Base-by-base conservation (phyloP, 139 green algal genomes). In the Picochlorum sp. region DNA sequence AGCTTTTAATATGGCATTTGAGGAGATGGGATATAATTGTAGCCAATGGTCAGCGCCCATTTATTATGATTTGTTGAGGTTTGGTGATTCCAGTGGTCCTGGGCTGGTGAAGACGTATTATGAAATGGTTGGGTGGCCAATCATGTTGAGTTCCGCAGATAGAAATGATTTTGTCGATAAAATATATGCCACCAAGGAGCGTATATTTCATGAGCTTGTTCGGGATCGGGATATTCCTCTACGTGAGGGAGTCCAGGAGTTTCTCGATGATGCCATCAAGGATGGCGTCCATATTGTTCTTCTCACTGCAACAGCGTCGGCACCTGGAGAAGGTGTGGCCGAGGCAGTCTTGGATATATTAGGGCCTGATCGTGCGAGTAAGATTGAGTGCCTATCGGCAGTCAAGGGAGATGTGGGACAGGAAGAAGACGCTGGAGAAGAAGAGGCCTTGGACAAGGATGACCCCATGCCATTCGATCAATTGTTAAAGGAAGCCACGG, bases 11-110 rank as follows among this genome's bases (percentile, higher is more conserved):
- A 56, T 50, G 2, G 72, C 72, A 18, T 77, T 77, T 32, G 34
- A 16, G 7, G 73, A 82, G 28, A 38, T 82, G 32, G 73, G 75
- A 1, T 58, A 82, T 18, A 68, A 74, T 21, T 82, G 73, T 58
- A 61, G 52, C 10, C 61, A 74, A 21, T 82, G 73, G 73, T 66
- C 24, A 10, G 49, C 68, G 2, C 34, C 63, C 1, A 57, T 82
- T n/a, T 82, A 78, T 15, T 71, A 65, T 34, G 73, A 82, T 58
- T 50, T 82, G 14, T 57, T 82, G n/a, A 45, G 63, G 14, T 49
- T 64, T 16, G 75, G 75, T 4, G 73, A 82, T n/a, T 66, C 66
- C 28, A 74, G 64, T 2, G 71, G 69, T 54, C 46, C 11, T 28
- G 52, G 65, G n/a, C 52, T 58, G 16, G 7, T 49, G 0, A 51